Percentiles rank a stretch among this genome's conserved stretches.
These are phyloP conservation scores for Rhodotorula sp. DNA, from an alignment of 1,284 basidiomycete species.

Conservation along the genomic window DNA sequence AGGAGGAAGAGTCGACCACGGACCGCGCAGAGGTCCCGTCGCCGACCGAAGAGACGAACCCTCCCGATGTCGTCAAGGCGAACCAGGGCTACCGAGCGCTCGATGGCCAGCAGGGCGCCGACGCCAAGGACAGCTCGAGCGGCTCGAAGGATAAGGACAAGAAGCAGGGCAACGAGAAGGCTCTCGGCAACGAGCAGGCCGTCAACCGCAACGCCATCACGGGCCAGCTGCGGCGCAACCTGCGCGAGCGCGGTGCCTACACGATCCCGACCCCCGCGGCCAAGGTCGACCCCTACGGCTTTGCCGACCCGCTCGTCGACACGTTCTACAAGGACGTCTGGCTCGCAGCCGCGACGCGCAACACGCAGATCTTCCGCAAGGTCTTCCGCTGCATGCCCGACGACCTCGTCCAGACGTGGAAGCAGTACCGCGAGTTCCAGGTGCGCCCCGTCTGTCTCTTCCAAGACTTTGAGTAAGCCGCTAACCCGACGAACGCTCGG, in stretches of 20 bases:
- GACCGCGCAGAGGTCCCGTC: not conserved
- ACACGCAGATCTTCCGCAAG: conserved; percentile 92
- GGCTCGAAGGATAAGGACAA: not conserved
- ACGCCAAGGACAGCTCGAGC: not conserved
- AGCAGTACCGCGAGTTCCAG: conserved; percentile 82
- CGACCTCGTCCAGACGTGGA: conserved; percentile 88
- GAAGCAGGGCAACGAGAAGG: not conserved
- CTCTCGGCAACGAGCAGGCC: conserved; percentile 30
- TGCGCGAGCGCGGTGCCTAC: conserved; percentile 52
- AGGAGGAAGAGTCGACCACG: conserved; percentile 2
- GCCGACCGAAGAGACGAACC: not conserved
- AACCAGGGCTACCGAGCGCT: conserved; percentile 7
- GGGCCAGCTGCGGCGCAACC: conserved; percentile 25
- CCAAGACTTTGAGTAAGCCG: conserved; percentile 54
- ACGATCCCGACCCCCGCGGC: conserved; percentile 68
- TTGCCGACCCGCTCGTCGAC: conserved; percentile 83
- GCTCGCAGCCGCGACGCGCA: conserved; percentile 59
- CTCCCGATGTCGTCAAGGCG: conserved; percentile 30
- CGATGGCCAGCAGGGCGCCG: not conserved
- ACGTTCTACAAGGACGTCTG: conserved; percentile 85
- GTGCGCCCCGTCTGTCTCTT: conserved; percentile 45
- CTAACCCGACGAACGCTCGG: not conserved
- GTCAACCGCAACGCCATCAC: conserved; percentile 31
- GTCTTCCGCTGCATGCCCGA: conserved; percentile 91
- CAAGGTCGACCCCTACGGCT: conserved; percentile 69